A percentile compares a stretch with the other conserved stretches of the same genome.
Evolutionary conservation across 768 basidiomycete genomes (phyloP).

Genomic region (Boletellus ananiceps): DNA sequence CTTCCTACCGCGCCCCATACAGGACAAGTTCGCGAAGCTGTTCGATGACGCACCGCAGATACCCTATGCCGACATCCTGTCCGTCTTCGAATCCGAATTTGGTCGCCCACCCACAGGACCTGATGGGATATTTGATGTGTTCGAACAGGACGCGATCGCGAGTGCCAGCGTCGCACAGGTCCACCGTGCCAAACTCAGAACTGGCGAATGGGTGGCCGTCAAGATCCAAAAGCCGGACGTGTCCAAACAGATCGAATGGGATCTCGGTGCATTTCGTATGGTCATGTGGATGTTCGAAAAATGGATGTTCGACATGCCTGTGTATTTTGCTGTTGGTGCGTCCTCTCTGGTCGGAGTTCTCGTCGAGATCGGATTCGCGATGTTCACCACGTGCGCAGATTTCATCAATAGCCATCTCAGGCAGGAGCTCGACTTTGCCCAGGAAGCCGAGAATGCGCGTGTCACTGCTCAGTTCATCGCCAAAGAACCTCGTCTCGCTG

Average conservation of each 20-base stretch:
- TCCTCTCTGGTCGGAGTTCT: neutral
- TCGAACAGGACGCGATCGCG: constrained; percentile 73
- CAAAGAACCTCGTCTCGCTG: constrained; percentile 62
- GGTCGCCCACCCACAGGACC: constrained; percentile 62
- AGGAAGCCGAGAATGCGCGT: constrained; percentile 75
- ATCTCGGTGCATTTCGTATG: constrained; percentile 61
- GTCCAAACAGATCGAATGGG: constrained; percentile 81
- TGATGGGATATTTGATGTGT: constrained; percentile 70
- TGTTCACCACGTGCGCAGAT: constrained; percentile 36
- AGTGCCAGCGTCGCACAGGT: constrained; percentile 94
- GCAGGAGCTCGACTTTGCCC: constrained; percentile 75
- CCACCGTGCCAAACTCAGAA: constrained; percentile 64
- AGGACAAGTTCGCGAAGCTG: constrained; percentile 73
- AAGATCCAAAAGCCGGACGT: constrained; percentile 93
- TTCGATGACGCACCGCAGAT: constrained; percentile 90
- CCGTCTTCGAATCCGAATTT: constrained; percentile 67
- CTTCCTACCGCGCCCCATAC: constrained; percentile 77
- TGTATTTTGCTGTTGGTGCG: constrained; percentile 73
- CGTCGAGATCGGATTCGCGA: neutral
- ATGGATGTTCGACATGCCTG: constrained; percentile 82
- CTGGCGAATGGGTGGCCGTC: constrained; percentile 75
- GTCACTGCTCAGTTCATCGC: constrained; percentile 66
- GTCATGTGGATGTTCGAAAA: constrained; percentile 80
- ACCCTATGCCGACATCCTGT: constrained; percentile 60
- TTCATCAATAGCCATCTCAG: constrained; percentile 79